Evolutionary conservation across 2,329 filamentous ascomycete species (phyloP).

Genomic region (Epichloe baconii): DNA sequence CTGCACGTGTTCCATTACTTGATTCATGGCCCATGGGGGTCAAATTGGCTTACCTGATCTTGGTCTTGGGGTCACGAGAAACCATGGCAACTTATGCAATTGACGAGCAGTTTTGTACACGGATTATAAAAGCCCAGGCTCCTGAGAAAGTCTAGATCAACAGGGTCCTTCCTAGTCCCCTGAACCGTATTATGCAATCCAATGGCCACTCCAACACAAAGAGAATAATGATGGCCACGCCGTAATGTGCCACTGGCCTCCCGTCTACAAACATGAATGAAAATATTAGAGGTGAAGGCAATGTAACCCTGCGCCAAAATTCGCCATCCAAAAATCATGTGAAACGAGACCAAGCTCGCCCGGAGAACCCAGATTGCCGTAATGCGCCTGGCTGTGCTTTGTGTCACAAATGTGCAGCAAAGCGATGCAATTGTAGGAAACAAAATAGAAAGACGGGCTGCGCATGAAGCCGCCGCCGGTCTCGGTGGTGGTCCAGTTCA

Average conservation of each 20-base stretch:
- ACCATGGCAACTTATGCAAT: too few species aligned
- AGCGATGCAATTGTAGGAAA: neutral
- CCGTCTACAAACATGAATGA: neutral
- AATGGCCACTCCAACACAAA: neutral
- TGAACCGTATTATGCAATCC: too few species aligned
- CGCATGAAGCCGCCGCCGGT: too few species aligned
- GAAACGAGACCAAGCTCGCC: neutral
- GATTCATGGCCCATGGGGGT: too few species aligned
- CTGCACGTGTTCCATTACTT: neutral
- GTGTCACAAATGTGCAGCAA: neutral
- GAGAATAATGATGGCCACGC: too few species aligned
- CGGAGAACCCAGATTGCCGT: neutral
- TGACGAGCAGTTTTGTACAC: too few species aligned
- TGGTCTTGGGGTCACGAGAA: too few species aligned
- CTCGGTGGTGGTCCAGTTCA: slow-evolving; percentile 12
- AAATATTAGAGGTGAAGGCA: neutral
- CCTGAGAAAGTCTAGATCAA: neutral
- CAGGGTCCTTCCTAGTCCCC: too few species aligned
- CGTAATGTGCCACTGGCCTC: neutral
- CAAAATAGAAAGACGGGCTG: neutral
- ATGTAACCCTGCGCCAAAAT: too few species aligned
- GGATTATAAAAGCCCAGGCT: neutral
- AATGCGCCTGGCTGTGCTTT: slow-evolving; percentile 1
- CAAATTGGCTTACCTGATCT: too few species aligned
- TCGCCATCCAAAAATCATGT: slow-evolving; percentile 1